A percentile compares a stretch with the other conserved stretches of the same genome.
Evolutionary conservation across 164 flowering plant genomes (phyloP).

Genomic region (Vitis rupestris): DNA sequence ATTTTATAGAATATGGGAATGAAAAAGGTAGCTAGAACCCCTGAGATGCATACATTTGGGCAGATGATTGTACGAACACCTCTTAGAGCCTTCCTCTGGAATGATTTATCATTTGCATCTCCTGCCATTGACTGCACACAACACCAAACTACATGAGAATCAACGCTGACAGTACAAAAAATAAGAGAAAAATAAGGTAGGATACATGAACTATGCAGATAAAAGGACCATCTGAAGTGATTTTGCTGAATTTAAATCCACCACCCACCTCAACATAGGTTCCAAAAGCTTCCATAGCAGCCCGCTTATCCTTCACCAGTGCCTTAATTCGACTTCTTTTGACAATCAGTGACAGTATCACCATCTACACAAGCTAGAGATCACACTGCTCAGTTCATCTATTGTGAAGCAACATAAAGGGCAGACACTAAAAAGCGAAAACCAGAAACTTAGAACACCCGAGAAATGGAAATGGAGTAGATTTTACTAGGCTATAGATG

Average conservation of each 20-base stretch:
- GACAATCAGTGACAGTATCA: conserved; percentile 76
- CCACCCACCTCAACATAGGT: conserved; percentile 82
- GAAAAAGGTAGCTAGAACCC: background rate
- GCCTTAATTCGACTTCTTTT: conserved; percentile 80
- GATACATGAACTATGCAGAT: background rate
- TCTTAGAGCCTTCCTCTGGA: conserved; percentile 65
- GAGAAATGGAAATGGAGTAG: too few relatives aligned
- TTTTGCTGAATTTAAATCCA: background rate
- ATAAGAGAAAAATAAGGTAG: background rate
- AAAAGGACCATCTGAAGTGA: background rate
- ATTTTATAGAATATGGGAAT: background rate
- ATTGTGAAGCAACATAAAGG: background rate
- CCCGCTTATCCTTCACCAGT: conserved; percentile 76
- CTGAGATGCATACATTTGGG: conserved; percentile 55
- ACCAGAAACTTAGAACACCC: too few relatives aligned
- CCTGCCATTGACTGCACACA: conserved; percentile 53
- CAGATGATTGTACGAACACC: conserved; percentile 84
- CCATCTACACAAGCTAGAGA: conserved; percentile 63
- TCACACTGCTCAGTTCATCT: conserved; percentile 15
- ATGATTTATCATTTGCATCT: conserved; percentile 44
- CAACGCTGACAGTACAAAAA: conserved; percentile 3
- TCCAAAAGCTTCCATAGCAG: conserved; percentile 87
- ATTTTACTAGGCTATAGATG: too few relatives aligned
- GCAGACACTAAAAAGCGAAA: too few relatives aligned
- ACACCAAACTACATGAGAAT: conserved; percentile 6